Evolutionary conservation across 176 grass and related monocot species (phyloP), one percentile per base, ranked within the genome.

Genomic region (Musa schizocarpa): DNA sequence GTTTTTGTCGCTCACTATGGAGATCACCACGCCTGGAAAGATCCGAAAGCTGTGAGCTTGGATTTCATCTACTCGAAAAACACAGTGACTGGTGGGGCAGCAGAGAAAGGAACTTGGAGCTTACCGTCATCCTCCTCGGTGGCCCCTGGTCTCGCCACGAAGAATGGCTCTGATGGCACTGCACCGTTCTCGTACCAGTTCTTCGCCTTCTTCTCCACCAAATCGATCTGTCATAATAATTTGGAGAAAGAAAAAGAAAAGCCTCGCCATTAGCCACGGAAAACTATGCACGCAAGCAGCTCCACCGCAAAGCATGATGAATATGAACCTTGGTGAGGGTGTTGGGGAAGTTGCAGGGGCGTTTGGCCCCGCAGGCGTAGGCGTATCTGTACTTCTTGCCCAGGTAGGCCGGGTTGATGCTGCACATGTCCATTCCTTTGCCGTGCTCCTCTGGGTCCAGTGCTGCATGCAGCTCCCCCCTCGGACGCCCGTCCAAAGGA

Each of bases 301-400:
- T 43, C 34, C 34, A 43, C 34, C 34, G 4, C 4, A 5, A 43
- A 43, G 34, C 4, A 43, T 6, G 34, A 43, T 43, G 34, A 5
- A 43, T 43, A 6, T 43, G 34, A 61, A 88, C 75, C 86, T 99
- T 99, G 55, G 96, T 92, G 76, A 99, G 81, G 11, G 96, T 92
- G 87, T 99, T 99, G 76, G 96, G 96, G 86, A 99, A 99, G 81
- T 99, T 95, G 87, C 96, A 99, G 13, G 96, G 96, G 69, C 96
- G 83, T 19, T 13, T 78, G 69, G 96, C 96, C 26, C 96, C 96
- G 51, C 91, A 94, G 61, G 91, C 96, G 63, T 99, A 99, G 49
- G 82, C 82, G 80, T 99, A 99, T 9, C 91, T 84, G 69, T 99
- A 99, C 84, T 79, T 53, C 83, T 86, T 99, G 80, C 96, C 96